These are phyloP conservation scores for Yamadazyma akitaensis DNA, from an alignment of 805 yeast species.

Conservation along the genomic window DNA sequence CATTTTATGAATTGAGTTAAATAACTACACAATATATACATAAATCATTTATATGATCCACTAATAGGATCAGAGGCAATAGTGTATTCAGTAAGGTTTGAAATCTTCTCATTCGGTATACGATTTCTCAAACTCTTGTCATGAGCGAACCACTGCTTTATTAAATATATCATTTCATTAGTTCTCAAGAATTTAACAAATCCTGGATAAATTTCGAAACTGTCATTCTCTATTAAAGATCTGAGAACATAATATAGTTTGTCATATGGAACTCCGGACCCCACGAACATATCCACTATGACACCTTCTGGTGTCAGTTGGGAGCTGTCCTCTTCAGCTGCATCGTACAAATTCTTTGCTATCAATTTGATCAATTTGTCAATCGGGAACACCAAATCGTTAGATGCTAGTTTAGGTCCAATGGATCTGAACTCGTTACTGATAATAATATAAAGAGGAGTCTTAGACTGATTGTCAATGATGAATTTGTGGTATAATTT, in stretches of 20 bases:
- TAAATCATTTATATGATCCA: conserved; percentile 17
- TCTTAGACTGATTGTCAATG: conserved; percentile 19
- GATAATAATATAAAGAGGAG: conserved; percentile 38
- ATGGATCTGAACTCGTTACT: conserved; percentile 42
- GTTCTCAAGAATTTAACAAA: conserved; percentile 38
- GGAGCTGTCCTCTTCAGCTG: conserved; percentile 29
- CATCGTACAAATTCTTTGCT: conserved; percentile 48
- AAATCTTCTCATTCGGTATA: conserved; percentile 45
- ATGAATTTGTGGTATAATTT: conserved; percentile 37
- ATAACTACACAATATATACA: conserved; percentile 2
- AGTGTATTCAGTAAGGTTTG: conserved; percentile 44
- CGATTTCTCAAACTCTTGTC: conserved; percentile 63
- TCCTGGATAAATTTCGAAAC: conserved; percentile 49
- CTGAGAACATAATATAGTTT: conserved; percentile 63
- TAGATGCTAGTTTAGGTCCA: conserved; percentile 62
- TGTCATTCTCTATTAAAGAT: conserved; percentile 58
- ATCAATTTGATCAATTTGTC: conserved; percentile 65
- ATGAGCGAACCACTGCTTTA: conserved; percentile 61
- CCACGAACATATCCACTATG: conserved; percentile 58
- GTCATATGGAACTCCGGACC: conserved; percentile 61
- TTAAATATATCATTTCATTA: conserved; percentile 60
- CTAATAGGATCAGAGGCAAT: conserved; percentile 56
- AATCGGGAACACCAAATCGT: conserved; percentile 80
- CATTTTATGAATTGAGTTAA: conserved; percentile 42
- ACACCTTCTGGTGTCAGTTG: conserved; percentile 50